Evolutionary conservation across 1,139 yeast genomes (phyloP), one percentile per base, ranked within the genome.

Genomic region (Fermentozyma sake): DNA sequence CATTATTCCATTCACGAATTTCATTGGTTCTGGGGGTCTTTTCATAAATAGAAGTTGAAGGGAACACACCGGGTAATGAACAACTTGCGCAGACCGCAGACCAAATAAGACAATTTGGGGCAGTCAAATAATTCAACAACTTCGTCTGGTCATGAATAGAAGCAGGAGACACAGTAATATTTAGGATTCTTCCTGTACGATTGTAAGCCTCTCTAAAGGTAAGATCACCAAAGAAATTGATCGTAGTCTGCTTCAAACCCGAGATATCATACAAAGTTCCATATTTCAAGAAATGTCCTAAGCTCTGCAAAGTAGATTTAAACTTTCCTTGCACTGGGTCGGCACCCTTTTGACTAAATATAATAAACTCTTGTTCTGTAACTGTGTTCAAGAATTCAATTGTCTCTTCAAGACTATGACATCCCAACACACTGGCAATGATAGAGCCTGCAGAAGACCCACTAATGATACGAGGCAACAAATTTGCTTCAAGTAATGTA

Each of bases 61-160:
- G 84, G 51, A 91, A 93, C 2, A 91, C 70, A 1, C 95, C 84
- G 0, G 99, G 98, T 14, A 91, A 70, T 0, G 97, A 80, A 54
- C 98, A 91, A 21, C 96, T 84, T 1, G 97, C 96, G 58, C 96
- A 87, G 1, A 91, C 96, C 0, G 97, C 98, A 1, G 96, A 85
- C 76, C 80, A 72, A 22, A 74, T 62, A 28, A 67, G 52, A 46
- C 72, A 67, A 38, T 67, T 61, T 1, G 74, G 74, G 1, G 73
- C 74, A 1, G 74, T 68, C 31, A 66, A 48, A 42, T 67, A 65
- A 41, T 67, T 68, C 22, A 67, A 46, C n/a, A 68, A 43, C 11
- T 69, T 42, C 1, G 72, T 64, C 38, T 64, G 73, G 37, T 82
- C 91, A 45, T 79, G 84, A 16, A 78, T 66, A 2, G 86, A 75